Evolutionary conservation across 345 rosid genomes (phyloP).

Genomic region (Aegle marmelos): DNA sequence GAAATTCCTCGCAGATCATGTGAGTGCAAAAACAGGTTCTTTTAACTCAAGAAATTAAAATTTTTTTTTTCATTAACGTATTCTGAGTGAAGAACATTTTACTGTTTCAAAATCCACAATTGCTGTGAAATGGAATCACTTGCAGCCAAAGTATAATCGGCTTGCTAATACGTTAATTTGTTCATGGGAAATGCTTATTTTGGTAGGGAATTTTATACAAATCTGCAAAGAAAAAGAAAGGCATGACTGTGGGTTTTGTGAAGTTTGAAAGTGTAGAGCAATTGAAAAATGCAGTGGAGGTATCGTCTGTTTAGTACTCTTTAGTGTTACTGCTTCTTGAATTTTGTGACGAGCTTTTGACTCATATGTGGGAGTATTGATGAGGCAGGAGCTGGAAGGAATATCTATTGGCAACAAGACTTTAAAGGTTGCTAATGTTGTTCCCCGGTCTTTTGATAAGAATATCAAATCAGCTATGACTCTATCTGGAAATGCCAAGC

Average conservation of each 20-base stretch:
- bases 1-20: slow-evolving; percentile 65
- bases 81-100: not conserved
- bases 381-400: slow-evolving; percentile 64
- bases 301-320: slow-evolving; percentile 6
- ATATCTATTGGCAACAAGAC: slow-evolving; percentile 55
- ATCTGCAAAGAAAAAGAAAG: slow-evolving; percentile 77
- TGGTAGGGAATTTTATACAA: slow-evolving; percentile 55
- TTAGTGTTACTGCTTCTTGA: not conserved
- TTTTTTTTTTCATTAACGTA: not conserved
- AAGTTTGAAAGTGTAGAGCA: slow-evolving; percentile 68
- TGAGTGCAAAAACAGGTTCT: slow-evolving; percentile 15
- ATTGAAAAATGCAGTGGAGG: slow-evolving; percentile 59
- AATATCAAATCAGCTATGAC: slow-evolving; percentile 44
- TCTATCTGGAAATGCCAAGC: slow-evolving; percentile 7
- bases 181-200: slow-evolving; percentile 7
- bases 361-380: slow-evolving; percentile 17
- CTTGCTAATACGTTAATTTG: not conserved
- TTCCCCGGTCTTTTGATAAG: slow-evolving; percentile 62
- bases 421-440: slow-evolving; percentile 72
- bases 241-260: slow-evolving; percentile 82
- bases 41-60: not conserved
- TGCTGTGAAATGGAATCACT: no score
- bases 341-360: slow-evolving; percentile 8
- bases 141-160: no score
- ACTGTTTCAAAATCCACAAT: no score